Percentiles rank a stretch among this genome's conserved stretches.
These are phyloP conservation scores for Thuidium tamariscinum DNA, from an alignment of 225 moss, liverwort and hornwort species.

Conservation along the genomic window DNA sequence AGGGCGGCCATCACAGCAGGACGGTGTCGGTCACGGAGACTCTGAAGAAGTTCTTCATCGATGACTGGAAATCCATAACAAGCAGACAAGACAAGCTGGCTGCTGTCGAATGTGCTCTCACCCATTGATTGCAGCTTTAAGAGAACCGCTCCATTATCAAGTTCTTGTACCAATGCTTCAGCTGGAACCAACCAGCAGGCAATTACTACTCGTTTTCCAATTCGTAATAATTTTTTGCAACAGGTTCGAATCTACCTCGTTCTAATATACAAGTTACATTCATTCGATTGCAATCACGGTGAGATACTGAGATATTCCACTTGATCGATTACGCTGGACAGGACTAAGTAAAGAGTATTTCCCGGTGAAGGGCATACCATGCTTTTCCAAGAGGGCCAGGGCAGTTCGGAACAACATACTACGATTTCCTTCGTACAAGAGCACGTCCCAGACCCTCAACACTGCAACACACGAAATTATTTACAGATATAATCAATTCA, in stretches of 20 bases:
- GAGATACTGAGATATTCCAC: background rate
- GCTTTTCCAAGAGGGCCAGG: conserved; percentile 35
- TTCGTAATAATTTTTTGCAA: background rate
- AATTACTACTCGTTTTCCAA: background rate
- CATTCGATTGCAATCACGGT: background rate
- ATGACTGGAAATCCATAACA: conserved; percentile 31
- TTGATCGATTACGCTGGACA: background rate
- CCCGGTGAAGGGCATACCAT: conserved; percentile 13
- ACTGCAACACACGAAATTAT: conserved; percentile 20
- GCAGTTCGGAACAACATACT: conserved; percentile 43
- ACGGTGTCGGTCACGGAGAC: conserved; percentile 24
- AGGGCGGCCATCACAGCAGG: conserved; percentile 31
- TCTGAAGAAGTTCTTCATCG: conserved; percentile 12
- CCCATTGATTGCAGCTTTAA: conserved; percentile 45
- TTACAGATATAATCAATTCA: background rate
- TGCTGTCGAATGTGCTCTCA: conserved; percentile 47
- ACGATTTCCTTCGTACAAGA: conserved; percentile 44
- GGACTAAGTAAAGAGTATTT: background rate
- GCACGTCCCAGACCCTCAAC: conserved; percentile 45
- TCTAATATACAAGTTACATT: background rate
- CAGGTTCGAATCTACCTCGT: background rate
- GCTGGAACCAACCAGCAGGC: conserved; percentile 16
- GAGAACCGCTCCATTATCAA: conserved; percentile 25
- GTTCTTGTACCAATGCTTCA: conserved; percentile 16
- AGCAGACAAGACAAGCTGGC: conserved; percentile 37